Percentiles rank a stretch among this genome's conserved stretches.
Evolutionary conservation across 2,329 filamentous ascomycete genomes (phyloP).

Genomic region (Penicillium janthinellum): DNA sequence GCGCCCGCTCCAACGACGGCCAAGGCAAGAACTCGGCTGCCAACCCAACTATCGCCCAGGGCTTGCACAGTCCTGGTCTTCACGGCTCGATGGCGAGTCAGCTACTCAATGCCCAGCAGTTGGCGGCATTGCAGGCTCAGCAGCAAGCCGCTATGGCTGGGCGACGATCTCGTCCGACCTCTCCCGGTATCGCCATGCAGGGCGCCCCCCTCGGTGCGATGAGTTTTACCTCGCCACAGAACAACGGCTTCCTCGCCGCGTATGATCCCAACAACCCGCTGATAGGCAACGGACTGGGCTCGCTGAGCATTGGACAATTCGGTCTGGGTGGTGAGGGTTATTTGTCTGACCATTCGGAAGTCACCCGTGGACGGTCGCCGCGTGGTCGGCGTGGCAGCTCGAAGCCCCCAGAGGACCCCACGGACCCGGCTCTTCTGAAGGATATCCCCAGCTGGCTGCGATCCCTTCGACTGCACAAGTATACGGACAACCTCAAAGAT

Average conservation of each 20-base stretch:
- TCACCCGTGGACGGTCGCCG: slow-evolving; percentile 86
- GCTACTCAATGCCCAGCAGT: slow-evolving; percentile 79
- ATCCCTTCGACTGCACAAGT: slow-evolving; percentile 94
- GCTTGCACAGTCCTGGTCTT: slow-evolving; percentile 63
- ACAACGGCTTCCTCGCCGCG: slow-evolving; percentile 89
- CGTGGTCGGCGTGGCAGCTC: slow-evolving; percentile 90
- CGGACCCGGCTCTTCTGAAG: slow-evolving; percentile 83
- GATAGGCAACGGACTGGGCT: slow-evolving; percentile 70
- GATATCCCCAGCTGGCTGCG: slow-evolving; percentile 96
- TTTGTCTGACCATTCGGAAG: slow-evolving; percentile 89
- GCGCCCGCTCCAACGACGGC: slow-evolving; percentile 84
- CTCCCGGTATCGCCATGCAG: slow-evolving; percentile 83
- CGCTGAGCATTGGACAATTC: slow-evolving; percentile 72
- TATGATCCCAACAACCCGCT: slow-evolving; percentile 74
- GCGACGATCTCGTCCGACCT: slow-evolving; percentile 82
- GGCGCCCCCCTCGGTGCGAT: slow-evolving; percentile 61
- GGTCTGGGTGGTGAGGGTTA: slow-evolving; percentile 77
- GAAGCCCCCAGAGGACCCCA: slow-evolving; percentile 97
- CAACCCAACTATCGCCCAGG: slow-evolving; percentile 67
- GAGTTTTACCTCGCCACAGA: slow-evolving; percentile 83
- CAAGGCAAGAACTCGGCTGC: slow-evolving; percentile 45
- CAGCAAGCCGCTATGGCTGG: slow-evolving; percentile 59
- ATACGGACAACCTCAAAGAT: slow-evolving; percentile 97
- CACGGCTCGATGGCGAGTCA: slow-evolving; percentile 80
- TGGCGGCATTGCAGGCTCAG: slow-evolving; percentile 77